Evolutionary conservation across 139 green algal genomes (phyloP).

Genomic region (Desmodesmus armatus): DNA sequence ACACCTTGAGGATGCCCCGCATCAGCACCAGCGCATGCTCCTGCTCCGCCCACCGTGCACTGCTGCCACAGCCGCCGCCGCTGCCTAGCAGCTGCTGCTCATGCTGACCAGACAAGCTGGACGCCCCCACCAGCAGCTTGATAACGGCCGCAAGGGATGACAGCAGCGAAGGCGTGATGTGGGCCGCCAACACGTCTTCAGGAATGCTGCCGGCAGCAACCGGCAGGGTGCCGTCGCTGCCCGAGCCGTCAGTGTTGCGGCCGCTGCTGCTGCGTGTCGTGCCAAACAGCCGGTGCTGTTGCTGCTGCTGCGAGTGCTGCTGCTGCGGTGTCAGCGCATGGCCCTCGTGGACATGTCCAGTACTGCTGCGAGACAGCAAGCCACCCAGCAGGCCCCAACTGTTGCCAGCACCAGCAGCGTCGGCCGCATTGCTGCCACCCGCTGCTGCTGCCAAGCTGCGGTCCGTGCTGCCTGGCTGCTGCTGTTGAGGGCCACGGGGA

Average conservation of each 20-base stretch:
- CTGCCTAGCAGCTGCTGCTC: slow-evolving; percentile 6
- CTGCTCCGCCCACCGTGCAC: slow-evolving; percentile 1
- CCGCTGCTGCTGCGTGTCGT: no score
- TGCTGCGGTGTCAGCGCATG: background rate
- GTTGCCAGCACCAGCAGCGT: background rate
- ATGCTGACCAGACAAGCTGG: background rate
- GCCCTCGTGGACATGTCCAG: no score
- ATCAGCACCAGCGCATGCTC: slow-evolving; percentile 20
- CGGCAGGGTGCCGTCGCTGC: no score
- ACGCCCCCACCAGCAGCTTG: slow-evolving; percentile 10
- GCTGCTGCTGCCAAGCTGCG: background rate
- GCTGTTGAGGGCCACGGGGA: no score
- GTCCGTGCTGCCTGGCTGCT: no score
- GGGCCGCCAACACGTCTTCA: background rate
- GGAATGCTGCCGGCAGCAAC: background rate
- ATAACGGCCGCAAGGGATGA: background rate
- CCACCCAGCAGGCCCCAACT: no score
- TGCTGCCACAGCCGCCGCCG: no score
- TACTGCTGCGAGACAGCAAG: no score
- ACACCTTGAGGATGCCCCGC: background rate
- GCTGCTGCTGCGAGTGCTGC: background rate
- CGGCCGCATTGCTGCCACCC: background rate
- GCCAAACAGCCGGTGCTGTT: no score
- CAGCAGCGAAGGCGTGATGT: background rate
- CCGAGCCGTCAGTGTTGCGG: no score